A percentile compares a stretch with the other conserved stretches of the same genome.
Evolutionary conservation across 257 asterid genomes (phyloP).

Genomic region (Nicotiana attenuata): DNA sequence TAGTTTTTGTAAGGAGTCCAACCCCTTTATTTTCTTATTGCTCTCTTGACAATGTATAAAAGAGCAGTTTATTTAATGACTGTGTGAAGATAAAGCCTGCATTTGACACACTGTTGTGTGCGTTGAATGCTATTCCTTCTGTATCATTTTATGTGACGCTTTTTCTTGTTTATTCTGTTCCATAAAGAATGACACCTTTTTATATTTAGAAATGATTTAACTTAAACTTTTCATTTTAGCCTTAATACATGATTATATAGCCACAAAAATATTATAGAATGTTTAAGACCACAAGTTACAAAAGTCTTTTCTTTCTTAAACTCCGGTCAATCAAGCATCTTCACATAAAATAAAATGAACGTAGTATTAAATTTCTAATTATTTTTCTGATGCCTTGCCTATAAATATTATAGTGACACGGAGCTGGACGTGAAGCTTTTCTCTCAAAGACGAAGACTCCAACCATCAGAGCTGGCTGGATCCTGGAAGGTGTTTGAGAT

Average conservation of each 20-base stretch:
- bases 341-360: not conserved
- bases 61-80: not conserved
- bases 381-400: not conserved
- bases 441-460: constrained; percentile 86
- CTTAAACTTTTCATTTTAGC: not conserved
- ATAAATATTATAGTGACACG: constrained; percentile 39
- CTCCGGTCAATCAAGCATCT: not conserved
- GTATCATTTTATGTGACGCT: not conserved
- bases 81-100: not conserved
- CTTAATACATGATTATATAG: not conserved
- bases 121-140: not conserved
- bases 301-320: not conserved
- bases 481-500: constrained; percentile 97
- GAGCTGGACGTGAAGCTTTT: constrained; percentile 75
- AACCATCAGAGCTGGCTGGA: constrained; percentile 80
- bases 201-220: not conserved
- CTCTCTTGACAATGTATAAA: not conserved
- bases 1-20: not conserved
- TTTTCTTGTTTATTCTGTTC: not conserved
- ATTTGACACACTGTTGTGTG: not conserved
- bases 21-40: not conserved
- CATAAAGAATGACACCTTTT: not conserved
- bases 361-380: not conserved
- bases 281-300: not conserved
- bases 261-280: not conserved